These are phyloP conservation scores for Rhododendron ferrugineum DNA, from an alignment of 148 eudicot species.

Conservation along the genomic window DNA sequence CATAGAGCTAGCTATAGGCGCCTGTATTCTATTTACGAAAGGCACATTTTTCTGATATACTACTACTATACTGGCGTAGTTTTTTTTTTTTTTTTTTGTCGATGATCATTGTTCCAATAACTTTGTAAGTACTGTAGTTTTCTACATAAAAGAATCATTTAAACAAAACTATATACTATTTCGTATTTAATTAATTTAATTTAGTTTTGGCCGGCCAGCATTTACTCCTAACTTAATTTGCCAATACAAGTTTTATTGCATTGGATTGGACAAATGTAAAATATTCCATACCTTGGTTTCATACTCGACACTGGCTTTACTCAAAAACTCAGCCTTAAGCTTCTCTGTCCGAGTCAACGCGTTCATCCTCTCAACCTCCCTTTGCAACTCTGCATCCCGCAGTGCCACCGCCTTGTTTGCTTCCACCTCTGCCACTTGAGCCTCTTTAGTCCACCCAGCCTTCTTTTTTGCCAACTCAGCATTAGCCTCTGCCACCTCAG, in stretches of 20 bases:
- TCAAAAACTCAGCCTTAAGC: conserved; percentile 25
- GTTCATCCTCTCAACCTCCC: conserved; percentile 23
- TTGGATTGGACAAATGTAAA: background rate
- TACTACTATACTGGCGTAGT: too few relatives aligned
- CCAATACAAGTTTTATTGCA: background rate
- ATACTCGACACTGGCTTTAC: conserved; percentile 25
- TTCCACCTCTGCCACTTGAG: conserved; percentile 21
- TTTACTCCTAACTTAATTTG: background rate
- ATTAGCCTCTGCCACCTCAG: conserved; percentile 11
- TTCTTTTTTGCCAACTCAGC: conserved; percentile 24
- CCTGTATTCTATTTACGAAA: too few relatives aligned
- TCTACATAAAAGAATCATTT: too few relatives aligned
- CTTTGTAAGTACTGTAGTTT: too few relatives aligned
- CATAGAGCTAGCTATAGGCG: background rate
- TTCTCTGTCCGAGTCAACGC: conserved; percentile 20
- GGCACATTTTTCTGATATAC: too few relatives aligned
- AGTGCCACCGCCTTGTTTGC: conserved; percentile 19
- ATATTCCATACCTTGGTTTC: conserved; percentile 16
- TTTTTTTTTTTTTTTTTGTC: too few relatives aligned
- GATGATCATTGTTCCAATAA: too few relatives aligned
- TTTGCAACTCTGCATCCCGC: conserved; percentile 23
- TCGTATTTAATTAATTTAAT: too few relatives aligned
- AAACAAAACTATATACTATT: too few relatives aligned
- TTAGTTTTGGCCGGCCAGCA: background rate
- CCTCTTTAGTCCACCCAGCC: conserved; percentile 22